phyloP scores from a whole-genome alignment of 2,329 filamentous ascomycete species.

The Fonsecaea multimorphosa region DNA sequence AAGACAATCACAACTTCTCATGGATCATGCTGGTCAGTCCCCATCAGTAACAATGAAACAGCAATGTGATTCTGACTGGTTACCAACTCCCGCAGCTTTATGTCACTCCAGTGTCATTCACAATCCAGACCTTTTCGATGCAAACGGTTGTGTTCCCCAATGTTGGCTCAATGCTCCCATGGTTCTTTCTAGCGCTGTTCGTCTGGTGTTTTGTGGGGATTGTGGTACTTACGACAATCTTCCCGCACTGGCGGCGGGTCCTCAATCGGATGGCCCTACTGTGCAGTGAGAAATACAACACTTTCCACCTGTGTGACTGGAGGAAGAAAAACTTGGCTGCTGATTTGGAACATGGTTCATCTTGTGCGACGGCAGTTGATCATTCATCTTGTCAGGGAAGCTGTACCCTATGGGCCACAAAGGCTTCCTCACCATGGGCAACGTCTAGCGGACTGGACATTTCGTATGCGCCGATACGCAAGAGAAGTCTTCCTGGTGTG shows the following conservation, averaged over 20 bases:
- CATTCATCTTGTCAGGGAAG: not conserved
- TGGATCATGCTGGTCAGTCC: not conserved
- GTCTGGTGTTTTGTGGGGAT: not conserved
- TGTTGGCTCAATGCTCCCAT: not conserved
- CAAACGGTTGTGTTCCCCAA: not conserved
- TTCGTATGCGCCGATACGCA: not conserved
- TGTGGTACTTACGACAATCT: not conserved
- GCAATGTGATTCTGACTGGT: not conserved
- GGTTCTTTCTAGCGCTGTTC: not conserved
- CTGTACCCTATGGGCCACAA: not conserved
- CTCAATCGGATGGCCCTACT: not conserved
- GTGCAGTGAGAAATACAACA: not conserved
- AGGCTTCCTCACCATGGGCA: not conserved
- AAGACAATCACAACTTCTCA: not conserved
- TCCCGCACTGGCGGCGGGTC: not conserved
- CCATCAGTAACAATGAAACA: not conserved
- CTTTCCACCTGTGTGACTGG: not conserved
- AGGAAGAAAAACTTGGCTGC: not conserved
- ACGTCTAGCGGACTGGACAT: not conserved
- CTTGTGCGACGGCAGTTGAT: not conserved
- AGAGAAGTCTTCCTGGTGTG: not conserved
- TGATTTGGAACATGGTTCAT: not conserved
- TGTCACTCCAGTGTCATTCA: not conserved
- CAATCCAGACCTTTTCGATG: not conserved
- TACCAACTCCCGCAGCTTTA: not conserved